Evolutionary conservation across 345 rosid species (phyloP), one percentile per base, ranked within the genome.

Genomic region (Adansonia digitata): DNA sequence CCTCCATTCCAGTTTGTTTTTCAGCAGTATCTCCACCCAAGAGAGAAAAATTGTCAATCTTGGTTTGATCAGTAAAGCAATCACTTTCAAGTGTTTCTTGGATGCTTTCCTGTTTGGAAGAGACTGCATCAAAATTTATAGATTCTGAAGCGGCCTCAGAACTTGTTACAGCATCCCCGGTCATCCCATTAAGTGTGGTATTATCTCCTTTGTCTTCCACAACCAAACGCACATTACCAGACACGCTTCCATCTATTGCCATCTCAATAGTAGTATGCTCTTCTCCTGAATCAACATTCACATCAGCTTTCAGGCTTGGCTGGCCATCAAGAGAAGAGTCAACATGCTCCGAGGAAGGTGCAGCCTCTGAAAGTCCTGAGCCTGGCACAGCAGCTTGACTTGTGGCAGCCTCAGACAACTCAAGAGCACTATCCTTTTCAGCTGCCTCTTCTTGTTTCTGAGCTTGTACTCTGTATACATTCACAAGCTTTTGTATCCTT

Each of bases 401-500:
- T 27, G 78, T 66, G 14, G 80, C 66, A 39, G 82, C 74, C 56
- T 72, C 75, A 45, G 75, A 81, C 14, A 29, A 27, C 24, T 68
- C 73, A 72, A 78, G 35, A 29, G 86, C 78, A 15, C 1, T 60
- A 67, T 78, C 82, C 87, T 77, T 79, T 4, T 79, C 87, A 15
- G 79, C 86, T 4, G 70, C 73, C 79, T 89, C 90, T 60, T 85
- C 89, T 78, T 85, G 83, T 62, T 79, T 84, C 78, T 85, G 81
- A 34, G 84, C 94, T 62, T 84, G 84, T 65, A 83, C 82, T 83
- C 91, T 82, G 79, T 79, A 79, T 34, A 77, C 72, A 34, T 82
- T 81, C 20, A 86, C 72, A 27, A 85, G 76, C 63, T 73, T 84
- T 77, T 84, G 88, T 51, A 81, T 73, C 72, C 84, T 87, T 81